A percentile compares a stretch with the other conserved stretches of the same genome.
phyloP scores from a whole-genome alignment of 2,329 filamentous ascomycete species.

The Fusarium annulatum region DNA sequence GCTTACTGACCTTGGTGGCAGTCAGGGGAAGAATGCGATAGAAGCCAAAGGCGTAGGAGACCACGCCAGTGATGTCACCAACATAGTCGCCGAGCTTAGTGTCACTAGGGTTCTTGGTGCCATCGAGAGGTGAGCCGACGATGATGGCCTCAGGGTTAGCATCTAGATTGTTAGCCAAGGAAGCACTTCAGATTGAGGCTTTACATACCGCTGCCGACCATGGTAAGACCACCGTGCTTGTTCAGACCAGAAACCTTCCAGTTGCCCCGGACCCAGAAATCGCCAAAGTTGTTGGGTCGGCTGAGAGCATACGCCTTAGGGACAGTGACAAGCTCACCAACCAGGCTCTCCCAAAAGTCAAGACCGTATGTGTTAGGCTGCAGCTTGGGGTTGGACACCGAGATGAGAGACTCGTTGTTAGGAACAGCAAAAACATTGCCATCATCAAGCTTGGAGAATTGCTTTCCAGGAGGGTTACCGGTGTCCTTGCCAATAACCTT shows the following conservation, averaged over 20 bases:
- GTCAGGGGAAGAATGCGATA: constrained; percentile 75
- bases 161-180: constrained; percentile 53
- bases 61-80: constrained; percentile 74
- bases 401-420: constrained; percentile 69
- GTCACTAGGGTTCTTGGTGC: constrained; percentile 66
- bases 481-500: constrained; percentile 71
- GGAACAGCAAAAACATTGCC: constrained; percentile 74
- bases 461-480: constrained; percentile 66
- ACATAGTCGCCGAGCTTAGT: constrained; percentile 74
- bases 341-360: constrained; percentile 79
- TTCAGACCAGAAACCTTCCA: constrained; percentile 74
- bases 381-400: constrained; percentile 68
- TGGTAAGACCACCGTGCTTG: constrained; percentile 71
- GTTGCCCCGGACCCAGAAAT: constrained; percentile 75
- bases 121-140: constrained; percentile 73
- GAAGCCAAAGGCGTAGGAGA: constrained; percentile 74
- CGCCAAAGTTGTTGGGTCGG: constrained; percentile 72
- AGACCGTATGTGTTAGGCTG: constrained; percentile 71
- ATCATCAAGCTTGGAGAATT: constrained; percentile 71
- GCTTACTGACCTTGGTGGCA: constrained; percentile 60
- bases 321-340: constrained; percentile 74
- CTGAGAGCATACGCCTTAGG: constrained; percentile 66
- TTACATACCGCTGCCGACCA: constrained; percentile 62
- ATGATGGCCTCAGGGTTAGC: constrained; percentile 77
- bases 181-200: not conserved